A percentile compares a stretch with the other conserved stretches of the same genome.
Conservation (phyloP, 805 yeast species). For the Yamadazyma takamatsuzukensis region DNA sequence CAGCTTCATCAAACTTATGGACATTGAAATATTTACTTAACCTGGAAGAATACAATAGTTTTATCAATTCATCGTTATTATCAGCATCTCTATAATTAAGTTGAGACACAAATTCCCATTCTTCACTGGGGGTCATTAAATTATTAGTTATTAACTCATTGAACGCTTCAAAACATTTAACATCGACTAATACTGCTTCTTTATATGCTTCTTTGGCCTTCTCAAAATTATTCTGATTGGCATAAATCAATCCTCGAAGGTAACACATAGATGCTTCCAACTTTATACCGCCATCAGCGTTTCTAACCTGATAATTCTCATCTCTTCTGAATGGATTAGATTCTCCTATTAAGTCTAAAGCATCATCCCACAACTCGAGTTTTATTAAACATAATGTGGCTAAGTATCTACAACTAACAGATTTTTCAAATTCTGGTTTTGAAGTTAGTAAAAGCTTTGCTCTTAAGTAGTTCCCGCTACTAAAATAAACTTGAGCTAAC, state of each 20-base stretch:
- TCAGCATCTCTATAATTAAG: slow-evolving; percentile 71
- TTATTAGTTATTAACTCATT: slow-evolving; percentile 70
- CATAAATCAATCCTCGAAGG: slow-evolving; percentile 76
- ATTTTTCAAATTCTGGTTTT: slow-evolving; percentile 48
- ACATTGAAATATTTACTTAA: slow-evolving; percentile 70
- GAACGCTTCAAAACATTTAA: slow-evolving; percentile 91
- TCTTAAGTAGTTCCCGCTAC: slow-evolving; percentile 70
- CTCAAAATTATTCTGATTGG: slow-evolving; percentile 79
- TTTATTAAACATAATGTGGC: slow-evolving; percentile 72
- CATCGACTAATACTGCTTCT: slow-evolving; percentile 84
- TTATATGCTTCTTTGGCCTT: slow-evolving; percentile 81
- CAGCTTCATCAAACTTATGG: slow-evolving; percentile 60
- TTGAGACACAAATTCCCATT: slow-evolving; percentile 70
- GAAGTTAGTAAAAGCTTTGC: slow-evolving; percentile 69
- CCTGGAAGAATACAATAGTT: slow-evolving; percentile 68
- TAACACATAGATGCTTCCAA: slow-evolving; percentile 85
- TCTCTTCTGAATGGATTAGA: slow-evolving; percentile 63
- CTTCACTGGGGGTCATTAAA: slow-evolving; percentile 77
- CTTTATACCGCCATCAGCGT: slow-evolving; percentile 79
- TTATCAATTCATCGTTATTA: slow-evolving; percentile 78
- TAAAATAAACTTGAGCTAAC: slow-evolving; percentile 86
- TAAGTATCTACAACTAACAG: slow-evolving; percentile 76
- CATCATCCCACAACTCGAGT: slow-evolving; percentile 80
- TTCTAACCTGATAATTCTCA: slow-evolving; percentile 37
- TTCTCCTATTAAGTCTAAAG: slow-evolving; percentile 81